Percentiles rank a stretch among this genome's conserved stretches.
Evolutionary conservation across 257 asterid genomes (phyloP).

Genomic region (Jaltomata sinuosa): DNA sequence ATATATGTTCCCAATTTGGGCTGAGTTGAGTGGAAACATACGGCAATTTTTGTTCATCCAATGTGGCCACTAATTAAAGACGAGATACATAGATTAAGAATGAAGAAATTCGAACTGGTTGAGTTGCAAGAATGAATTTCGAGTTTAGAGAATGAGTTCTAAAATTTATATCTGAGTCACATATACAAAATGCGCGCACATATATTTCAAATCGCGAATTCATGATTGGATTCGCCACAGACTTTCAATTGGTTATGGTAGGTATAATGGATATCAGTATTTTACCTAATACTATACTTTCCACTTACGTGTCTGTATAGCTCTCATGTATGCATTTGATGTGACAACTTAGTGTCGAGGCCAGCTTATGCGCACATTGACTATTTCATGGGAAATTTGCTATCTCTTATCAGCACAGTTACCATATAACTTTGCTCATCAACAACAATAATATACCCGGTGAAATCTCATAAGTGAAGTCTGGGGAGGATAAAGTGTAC

Average conservation of each 20-base stretch:
- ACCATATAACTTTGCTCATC: background rate
- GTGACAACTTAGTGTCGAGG: background rate
- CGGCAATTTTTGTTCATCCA: background rate
- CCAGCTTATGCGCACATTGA: background rate
- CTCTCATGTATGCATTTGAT: background rate
- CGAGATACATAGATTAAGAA: background rate
- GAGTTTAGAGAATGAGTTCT: background rate
- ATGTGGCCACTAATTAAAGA: background rate
- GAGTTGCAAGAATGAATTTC: background rate
- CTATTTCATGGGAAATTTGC: background rate
- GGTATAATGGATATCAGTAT: background rate
- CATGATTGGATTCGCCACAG: background rate
- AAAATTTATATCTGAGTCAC: too few relatives aligned
- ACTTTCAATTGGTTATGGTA: background rate
- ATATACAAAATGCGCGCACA: too few relatives aligned
- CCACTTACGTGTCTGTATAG: background rate
- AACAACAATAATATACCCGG: too few relatives aligned
- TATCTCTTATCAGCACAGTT: background rate
- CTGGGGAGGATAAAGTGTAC: too few relatives aligned
- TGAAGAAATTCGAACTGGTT: background rate
- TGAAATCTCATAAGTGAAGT: too few relatives aligned
- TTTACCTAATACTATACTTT: background rate
- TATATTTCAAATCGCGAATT: background rate
- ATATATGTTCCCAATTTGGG: background rate
- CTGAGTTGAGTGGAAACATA: background rate